phyloP scores from a whole-genome alignment of 2,329 filamentous ascomycete genomes.

The Fusarium protoensiforme region DNA sequence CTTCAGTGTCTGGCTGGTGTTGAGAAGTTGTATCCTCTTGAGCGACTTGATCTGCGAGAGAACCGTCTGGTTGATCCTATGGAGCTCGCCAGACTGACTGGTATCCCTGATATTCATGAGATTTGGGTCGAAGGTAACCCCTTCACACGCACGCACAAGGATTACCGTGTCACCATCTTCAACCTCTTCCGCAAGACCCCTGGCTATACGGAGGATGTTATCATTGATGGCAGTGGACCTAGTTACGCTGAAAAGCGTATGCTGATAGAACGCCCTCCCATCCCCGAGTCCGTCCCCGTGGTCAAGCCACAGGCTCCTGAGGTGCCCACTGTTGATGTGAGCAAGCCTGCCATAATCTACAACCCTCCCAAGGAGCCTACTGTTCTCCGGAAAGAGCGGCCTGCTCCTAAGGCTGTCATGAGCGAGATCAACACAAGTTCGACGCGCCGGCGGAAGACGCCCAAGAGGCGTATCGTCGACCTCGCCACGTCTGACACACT shows the following conservation, averaged over 20 bases:
- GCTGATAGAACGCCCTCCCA: conserved; percentile 82
- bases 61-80: conserved; percentile 92
- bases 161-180: conserved; percentile 91
- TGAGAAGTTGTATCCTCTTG: conserved; percentile 87
- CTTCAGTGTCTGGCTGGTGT: conserved; percentile 89
- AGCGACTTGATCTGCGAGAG: conserved; percentile 90
- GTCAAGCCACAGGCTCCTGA: conserved; percentile 76
- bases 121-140: conserved; percentile 94
- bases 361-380: conserved; percentile 60
- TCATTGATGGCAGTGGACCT: conserved; percentile 86
- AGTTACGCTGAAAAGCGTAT: conserved; percentile 87
- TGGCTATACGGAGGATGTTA: conserved; percentile 89
- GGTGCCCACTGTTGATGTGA: conserved; percentile 71
- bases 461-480: conserved; percentile 74
- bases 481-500: conserved; percentile 64
- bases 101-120: conserved; percentile 90
- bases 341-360: conserved; percentile 73
- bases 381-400: conserved; percentile 70
- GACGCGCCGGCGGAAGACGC: conserved; percentile 68
- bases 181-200: conserved; percentile 93
- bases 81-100: conserved; percentile 88
- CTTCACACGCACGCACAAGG: conserved; percentile 86
- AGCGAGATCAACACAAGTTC: conserved; percentile 70
- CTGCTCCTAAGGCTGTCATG: conserved; percentile 61
- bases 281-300: conserved; percentile 80